phyloP scores from a whole-genome alignment of 2,329 filamentous ascomycete genomes.

The Aspergillus pseudoglaucus region DNA sequence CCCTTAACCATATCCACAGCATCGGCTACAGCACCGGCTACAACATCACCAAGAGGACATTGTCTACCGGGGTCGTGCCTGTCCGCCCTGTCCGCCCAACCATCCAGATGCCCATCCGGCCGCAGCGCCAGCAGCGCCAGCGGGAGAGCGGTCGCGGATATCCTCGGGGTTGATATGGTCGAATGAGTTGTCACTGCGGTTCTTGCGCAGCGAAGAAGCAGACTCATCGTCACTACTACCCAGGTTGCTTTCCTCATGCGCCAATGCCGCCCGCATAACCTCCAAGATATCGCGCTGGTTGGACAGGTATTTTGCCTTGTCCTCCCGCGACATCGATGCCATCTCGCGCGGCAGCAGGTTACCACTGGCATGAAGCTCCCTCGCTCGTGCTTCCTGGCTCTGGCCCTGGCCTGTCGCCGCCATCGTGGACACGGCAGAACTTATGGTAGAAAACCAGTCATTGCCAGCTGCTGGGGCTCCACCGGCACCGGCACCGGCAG shows the following conservation, averaged over 20 bases:
- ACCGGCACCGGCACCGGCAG: constrained; percentile 42
- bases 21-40: constrained; percentile 21
- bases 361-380: constrained; percentile 52
- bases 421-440: constrained; percentile 63
- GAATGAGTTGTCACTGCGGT: constrained; percentile 80
- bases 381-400: constrained; percentile 35
- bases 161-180: constrained; percentile 79
- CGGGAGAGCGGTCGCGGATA: constrained; percentile 16
- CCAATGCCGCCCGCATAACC: constrained; percentile 68
- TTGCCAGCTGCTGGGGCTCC: constrained; percentile 41
- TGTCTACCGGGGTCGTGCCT: constrained; percentile 21
- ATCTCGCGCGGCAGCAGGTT: constrained; percentile 67
- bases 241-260: constrained; percentile 66
- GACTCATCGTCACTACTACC: constrained; percentile 27
- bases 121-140: constrained; percentile 7
- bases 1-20: constrained; percentile 17
- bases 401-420: constrained; percentile 33
- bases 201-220: constrained; percentile 59
- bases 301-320: constrained; percentile 66
- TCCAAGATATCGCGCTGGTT: constrained; percentile 72
- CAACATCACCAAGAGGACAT: constrained; percentile 3
- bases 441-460: constrained; percentile 74
- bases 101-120: constrained; percentile 25
- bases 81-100: constrained; percentile 18
- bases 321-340: constrained; percentile 52